Base-by-base conservation (phyloP, 768 basidiomycete genomes). In the Trametopsis cervina region DNA sequence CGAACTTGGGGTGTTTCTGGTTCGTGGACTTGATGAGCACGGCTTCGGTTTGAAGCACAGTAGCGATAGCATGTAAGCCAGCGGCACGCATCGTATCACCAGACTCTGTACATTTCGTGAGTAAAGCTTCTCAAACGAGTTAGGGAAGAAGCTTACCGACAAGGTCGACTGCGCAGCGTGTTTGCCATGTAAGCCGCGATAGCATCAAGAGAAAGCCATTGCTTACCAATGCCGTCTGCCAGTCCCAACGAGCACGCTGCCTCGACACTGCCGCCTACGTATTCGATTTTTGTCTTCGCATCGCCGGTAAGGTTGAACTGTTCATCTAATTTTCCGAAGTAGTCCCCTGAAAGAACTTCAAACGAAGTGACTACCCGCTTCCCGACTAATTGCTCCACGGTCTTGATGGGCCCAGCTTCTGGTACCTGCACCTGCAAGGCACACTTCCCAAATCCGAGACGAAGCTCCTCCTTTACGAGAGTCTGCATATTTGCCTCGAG, bases 41-140 rank as follows among this genome's bases (percentile, higher is more conserved):
- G 10, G 95, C 94, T 68, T 99, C 87, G 0, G 85, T 80, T 35
- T 83, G 66, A 46, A 99, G 77, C 10, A 99, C 63, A 9, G 92
- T 97, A 12, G 83, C 86, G 59, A 99, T 97, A 35, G 95, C 82
- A 63, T 89, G 89, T 47, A 98, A 74, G 29, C 95, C 96, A 0
- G 94, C 94, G 21, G 95, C 96, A 26, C 95, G 89, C 96, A 99
- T 99, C 6, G 96, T 99, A 60, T 99, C 96, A 37, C 96, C 96
- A 15, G 95, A 99, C 69, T 98, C 95, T 94, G 62, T 35, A 41
- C 22, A 18, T n/a, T 6, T 18, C 21, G 23, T 40, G 10, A 24
- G 1, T 11, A 18, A 12, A 15, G 26, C 10, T n/a, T 1, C 4
- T 6, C 26, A 35, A 12, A 33, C 27, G 12, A 26, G 17, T 17